Conservation (phyloP, 208 protist genomes). For the Leishmania guyanensis region DNA sequence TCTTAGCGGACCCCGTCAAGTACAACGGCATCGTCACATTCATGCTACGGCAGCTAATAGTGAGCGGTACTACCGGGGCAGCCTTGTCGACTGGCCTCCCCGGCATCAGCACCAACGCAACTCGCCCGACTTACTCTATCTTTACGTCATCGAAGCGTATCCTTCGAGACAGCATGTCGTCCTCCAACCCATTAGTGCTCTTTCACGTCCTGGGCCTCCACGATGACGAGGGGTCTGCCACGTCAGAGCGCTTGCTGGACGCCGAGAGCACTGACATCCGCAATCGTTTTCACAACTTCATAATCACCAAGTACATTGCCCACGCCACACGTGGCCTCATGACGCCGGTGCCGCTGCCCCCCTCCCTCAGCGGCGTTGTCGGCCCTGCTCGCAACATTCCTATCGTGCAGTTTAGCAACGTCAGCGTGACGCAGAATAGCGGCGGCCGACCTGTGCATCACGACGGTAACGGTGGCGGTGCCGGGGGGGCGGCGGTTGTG, state of each 20-base stretch:
- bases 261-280: constrained; percentile 44
- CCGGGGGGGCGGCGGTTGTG: constrained; percentile 3
- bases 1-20: constrained; percentile 58
- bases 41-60: constrained; percentile 59
- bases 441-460: background rate
- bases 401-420: constrained; percentile 50
- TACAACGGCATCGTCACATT: constrained; percentile 81
- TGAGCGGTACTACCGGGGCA: constrained; percentile 7
- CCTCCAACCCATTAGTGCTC: constrained; percentile 50
- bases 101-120: background rate
- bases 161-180: constrained; percentile 42
- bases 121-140: background rate
- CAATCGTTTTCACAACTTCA: constrained; percentile 65
- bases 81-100: background rate
- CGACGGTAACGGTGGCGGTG: constrained; percentile 12
- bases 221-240: constrained; percentile 63
- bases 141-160: constrained; percentile 19
- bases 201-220: constrained; percentile 76
- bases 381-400: constrained; percentile 20
- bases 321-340: constrained; percentile 43
- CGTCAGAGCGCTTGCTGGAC: constrained; percentile 49
- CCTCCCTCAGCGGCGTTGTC: constrained; percentile 23
- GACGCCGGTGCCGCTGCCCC: constrained; percentile 45
- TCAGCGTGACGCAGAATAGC: constrained; percentile 20
- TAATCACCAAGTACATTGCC: constrained; percentile 72